Evolutionary conservation across 352 stramenopile genomes (phyloP), one percentile per base, ranked within the genome.

Genomic region (Pilasporangium apinafurcum): DNA sequence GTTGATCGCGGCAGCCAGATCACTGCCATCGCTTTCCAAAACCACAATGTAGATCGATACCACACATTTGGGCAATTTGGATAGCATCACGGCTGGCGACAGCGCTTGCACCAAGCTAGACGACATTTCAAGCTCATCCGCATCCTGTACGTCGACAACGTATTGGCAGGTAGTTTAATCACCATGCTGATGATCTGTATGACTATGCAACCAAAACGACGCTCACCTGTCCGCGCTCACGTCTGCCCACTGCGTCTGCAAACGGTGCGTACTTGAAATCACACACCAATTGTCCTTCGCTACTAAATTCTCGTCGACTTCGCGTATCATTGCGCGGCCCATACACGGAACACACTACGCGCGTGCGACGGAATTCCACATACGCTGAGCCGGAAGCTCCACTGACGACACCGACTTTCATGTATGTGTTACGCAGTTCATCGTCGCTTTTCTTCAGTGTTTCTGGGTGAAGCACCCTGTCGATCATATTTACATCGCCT

Each of bases 221-320:
- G 14, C 12, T 29, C 22, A 55, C 59, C 51, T 89, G 78, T 5
- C 67, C 79, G 20, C 77, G 70, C 48, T 87, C 80, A 25, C 80
- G 79, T n/a, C 75, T 62, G 10, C 57, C 66, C 25, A 62, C 48
- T 12, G 64, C 56, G 34, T 83, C 70, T 4, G 84, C 84, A 30
- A 95, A 95, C 9, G 84, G 83, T 22, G 84, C 83, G 44, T 82
- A 94, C 44, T 91, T 91, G 44, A 96, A 76, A 47, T 96, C 86
- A 38, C 86, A 96, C 39, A 90, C 62, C 31, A 96, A 44, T 44
- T 95, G 72, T 0, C 83, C 84, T 49, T 91, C 79, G 38, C 94
- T 82, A 48, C 63, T 93, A 54, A 95, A 95, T 59, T 90, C 74
- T 13, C 75, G 63, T 31, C 75, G 76, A 51, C 68, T 65, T 30